Evolutionary conservation across 169 alveolate genomes (phyloP), one percentile per base, ranked within the genome.

Genomic region (Eimeria praecox): DNA sequence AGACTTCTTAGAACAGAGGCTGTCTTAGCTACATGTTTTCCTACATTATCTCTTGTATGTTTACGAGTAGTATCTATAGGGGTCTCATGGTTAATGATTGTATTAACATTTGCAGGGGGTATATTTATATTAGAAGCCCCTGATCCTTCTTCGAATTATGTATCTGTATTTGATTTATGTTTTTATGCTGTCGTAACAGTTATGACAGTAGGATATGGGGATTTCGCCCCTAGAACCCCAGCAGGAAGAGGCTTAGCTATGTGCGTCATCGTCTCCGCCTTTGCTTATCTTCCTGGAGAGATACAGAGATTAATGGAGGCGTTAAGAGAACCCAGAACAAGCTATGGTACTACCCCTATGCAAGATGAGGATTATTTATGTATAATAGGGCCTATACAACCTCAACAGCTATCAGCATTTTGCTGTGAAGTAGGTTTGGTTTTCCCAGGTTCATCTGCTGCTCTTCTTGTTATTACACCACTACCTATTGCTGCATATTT

Each of bases 191-290:
- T 96, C 49, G 97, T 96, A 33, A 96, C 97, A 16, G 96, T 96
- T n/a, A 94, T 94, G 93, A 96, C 97, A 1, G 97, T 96, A 33
- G 96, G 97, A 18, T 94, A 93, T 66, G 97, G 97, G n/a, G 97
- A 96, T 52, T 96, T 94, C 78, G 87, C 96, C 27, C 97, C 97
- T 24, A 91, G 82, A 71, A 78, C 87, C 44, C 86, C 96, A 54
- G 97, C 95, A 30, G 97, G 97, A 27, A 90, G 97, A 30, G 64
- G 90, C n/a, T 86, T 94, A 46, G 95, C 97, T 20, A 93, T 96
- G 54, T 64, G 89, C 30, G 40, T 92, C 46, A 96, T 96, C 62
- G 88, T 95, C 62, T 94, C 95, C 30, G 94, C 97, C n/a, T 86
- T 96, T 44, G 96, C 90, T 0, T 93, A 92, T 38, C 93, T 96